Base-by-base conservation (phyloP, 805 yeast species). In the Metschnikowia shivogae region DNA sequence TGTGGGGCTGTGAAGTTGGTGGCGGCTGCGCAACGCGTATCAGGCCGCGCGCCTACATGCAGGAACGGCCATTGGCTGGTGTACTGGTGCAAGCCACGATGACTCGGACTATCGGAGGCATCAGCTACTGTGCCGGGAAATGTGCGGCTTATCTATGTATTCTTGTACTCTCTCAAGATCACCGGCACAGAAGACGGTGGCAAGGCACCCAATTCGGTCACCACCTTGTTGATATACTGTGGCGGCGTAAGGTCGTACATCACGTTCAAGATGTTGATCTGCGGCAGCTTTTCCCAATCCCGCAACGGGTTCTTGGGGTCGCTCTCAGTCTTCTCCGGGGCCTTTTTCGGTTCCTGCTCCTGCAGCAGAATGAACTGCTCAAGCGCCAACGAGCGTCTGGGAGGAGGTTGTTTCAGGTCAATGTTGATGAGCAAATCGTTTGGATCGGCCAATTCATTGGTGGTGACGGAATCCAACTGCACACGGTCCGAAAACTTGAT, bases 141-240 rank as follows among this genome's bases (percentile, higher is more conserved):
- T 17, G 17, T 17, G 17, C 3, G 2, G 17, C 4, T 22, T 29
- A 6, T 17, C 34, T 47, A 60, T 17, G 68, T 60, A 53, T 64
- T 68, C 65, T 89, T 88, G 65, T 92, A 93, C 65, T 93, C 99
- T 67, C 98, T 80, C 57, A 93, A 72, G 49, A 93, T 88, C 39
- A 93, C 98, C 24, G 99, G 99, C 46, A 93, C 98, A 1, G 98
- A 89, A n/a, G 95, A 86, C 35, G 99, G 96, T 9, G 99, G 99
- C 54, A 93, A 74, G 2, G 96, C 88, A 26, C 99, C 99, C 52
- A 92, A 81, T 64, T 93, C 99, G 1, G 98, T 93, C 44, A 93
- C 89, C 47, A 93, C 89, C 70, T 93, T 93, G 63, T 92, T 90
- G 58, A 93, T 88, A 60, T 86, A 87, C 55, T 84, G 87, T 11